phyloP scores from a whole-genome alignment of 805 yeast species.

The Saturnispora bothae region DNA sequence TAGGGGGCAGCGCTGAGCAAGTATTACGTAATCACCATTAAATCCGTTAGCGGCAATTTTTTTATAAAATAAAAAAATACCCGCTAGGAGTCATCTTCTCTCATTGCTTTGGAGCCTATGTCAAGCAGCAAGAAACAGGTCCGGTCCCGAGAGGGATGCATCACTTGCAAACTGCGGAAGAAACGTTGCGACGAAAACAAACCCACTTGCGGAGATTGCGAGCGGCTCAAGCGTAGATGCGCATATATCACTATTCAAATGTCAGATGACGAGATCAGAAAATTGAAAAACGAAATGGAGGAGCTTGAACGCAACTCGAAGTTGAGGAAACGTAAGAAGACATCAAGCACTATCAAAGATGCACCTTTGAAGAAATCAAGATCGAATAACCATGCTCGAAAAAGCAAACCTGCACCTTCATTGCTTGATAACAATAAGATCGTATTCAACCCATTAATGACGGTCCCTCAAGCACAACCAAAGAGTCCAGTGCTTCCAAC shows the following conservation, averaged over 20 bases:
- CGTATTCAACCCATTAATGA: conserved; percentile 1
- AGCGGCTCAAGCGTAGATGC: conserved; percentile 36
- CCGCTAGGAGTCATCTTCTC: not conserved
- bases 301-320: conserved; percentile 32
- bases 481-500: not conserved
- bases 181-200: conserved; percentile 43
- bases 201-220: conserved; percentile 43
- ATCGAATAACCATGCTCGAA: not conserved
- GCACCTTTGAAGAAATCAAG: too few relatives aligned
- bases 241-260: conserved; percentile 37
- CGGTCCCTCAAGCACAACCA: not conserved
- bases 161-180: conserved; percentile 59
- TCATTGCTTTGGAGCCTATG: not conserved
- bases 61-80: not conserved
- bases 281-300: conserved; percentile 29
- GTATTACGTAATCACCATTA: too few relatives aligned
- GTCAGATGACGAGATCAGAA: conserved; percentile 30
- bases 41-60: conserved; percentile 1
- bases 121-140: too few relatives aligned
- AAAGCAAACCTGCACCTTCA: not conserved
- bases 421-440: not conserved
- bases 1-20: too few relatives aligned
- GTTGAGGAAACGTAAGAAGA: conserved; percentile 32
- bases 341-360: too few relatives aligned
- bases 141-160: conserved; percentile 49